Conservation (phyloP, 1,284 basidiomycete genomes). For the Malassezia sympodialis region DNA sequence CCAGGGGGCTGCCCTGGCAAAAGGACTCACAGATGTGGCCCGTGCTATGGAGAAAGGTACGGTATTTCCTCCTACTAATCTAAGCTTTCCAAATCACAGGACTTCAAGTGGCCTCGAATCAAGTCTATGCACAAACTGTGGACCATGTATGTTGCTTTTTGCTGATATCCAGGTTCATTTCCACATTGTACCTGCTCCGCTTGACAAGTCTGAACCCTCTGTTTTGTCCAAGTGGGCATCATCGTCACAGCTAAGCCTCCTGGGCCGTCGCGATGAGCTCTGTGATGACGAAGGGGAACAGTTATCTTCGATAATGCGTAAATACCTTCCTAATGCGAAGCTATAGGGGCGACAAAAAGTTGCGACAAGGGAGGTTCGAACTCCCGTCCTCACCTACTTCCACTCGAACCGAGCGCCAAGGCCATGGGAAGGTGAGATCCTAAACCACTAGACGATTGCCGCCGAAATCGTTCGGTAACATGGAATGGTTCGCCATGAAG, state of each 20-base stretch:
- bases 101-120: slow-evolving; percentile 14
- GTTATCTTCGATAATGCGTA: background rate
- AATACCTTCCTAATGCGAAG: background rate
- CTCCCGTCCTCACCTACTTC: slow-evolving; percentile 21
- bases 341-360: slow-evolving; percentile 7
- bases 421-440: slow-evolving; percentile 22
- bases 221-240: slow-evolving; percentile 2
- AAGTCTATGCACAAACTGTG: slow-evolving; percentile 14
- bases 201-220: background rate
- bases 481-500: no score
- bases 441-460: slow-evolving; percentile 24
- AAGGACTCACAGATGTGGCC: slow-evolving; percentile 1
- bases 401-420: slow-evolving; percentile 13
- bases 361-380: slow-evolving; percentile 22
- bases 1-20: slow-evolving; percentile 1
- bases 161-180: slow-evolving; percentile 12
- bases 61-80: background rate
- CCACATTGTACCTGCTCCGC: slow-evolving; percentile 13
- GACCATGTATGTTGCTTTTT: slow-evolving; percentile 9
- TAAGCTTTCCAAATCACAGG: slow-evolving; percentile 5
- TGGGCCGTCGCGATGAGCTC: slow-evolving; percentile 12
- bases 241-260: background rate
- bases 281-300: slow-evolving; percentile 8
- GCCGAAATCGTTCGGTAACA: background rate
- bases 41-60: slow-evolving; percentile 15